Percentiles rank a stretch among this genome's conserved stretches.
phyloP scores from a whole-genome alignment of 805 yeast genomes.

The Candida arabinofermentans region DNA sequence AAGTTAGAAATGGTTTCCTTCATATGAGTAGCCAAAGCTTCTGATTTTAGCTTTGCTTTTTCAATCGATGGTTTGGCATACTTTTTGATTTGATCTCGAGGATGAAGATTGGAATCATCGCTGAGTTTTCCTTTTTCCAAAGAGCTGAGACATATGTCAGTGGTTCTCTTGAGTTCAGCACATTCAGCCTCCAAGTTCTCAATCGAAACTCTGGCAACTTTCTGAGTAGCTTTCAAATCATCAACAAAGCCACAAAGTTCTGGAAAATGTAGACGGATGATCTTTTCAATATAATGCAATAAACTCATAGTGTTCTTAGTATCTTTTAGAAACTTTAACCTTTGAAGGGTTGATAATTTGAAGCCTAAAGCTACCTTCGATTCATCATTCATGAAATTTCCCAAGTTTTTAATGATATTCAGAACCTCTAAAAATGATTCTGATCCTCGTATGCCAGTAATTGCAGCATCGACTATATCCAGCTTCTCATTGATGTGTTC shows the following conservation, averaged over 20 bases:
- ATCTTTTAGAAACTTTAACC: slow-evolving; percentile 70
- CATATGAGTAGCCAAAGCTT: slow-evolving; percentile 45
- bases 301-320: slow-evolving; percentile 65
- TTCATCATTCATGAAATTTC: slow-evolving; percentile 75
- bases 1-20: slow-evolving; percentile 47
- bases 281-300: slow-evolving; percentile 69
- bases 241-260: slow-evolving; percentile 57
- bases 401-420: slow-evolving; percentile 65
- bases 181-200: slow-evolving; percentile 62
- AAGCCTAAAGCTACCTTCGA: slow-evolving; percentile 69
- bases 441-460: slow-evolving; percentile 49
- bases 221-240: slow-evolving; percentile 50
- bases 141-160: slow-evolving; percentile 49
- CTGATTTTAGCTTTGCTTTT: slow-evolving; percentile 40
- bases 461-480: slow-evolving; percentile 55
- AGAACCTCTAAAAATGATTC: slow-evolving; percentile 52
- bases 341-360: slow-evolving; percentile 61
- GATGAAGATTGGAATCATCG: slow-evolving; percentile 59
- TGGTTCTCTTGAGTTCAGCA: slow-evolving; percentile 45
- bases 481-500: slow-evolving; percentile 55
- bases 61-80: slow-evolving; percentile 41
- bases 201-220: slow-evolving; percentile 56
- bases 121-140: slow-evolving; percentile 62
- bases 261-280: slow-evolving; percentile 62
- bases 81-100: slow-evolving; percentile 55